Evolutionary conservation across 805 yeast genomes (phyloP), one percentile per base, ranked within the genome.

Genomic region (Phaffomyces thermotolerans): DNA sequence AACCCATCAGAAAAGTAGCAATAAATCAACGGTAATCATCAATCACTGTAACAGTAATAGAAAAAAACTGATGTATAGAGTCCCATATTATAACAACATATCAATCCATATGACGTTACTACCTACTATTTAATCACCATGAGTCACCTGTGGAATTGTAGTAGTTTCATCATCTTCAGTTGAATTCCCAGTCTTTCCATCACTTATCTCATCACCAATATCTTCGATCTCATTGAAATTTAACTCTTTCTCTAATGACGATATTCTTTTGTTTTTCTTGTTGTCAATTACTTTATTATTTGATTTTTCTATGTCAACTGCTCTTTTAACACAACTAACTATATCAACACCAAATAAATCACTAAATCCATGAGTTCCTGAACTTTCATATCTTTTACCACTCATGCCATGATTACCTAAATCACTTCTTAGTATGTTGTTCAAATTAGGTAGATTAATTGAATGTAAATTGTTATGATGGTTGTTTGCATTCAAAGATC

Each of bases 311-410:
- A 50, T 52, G 36, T 63, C 70, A 33, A 66, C 68, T 7, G 75
- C 77, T n/a, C 76, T 58, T 45, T 67, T 60, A 6, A 72, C 69
- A 22, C 72, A 74, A 34, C 75, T 66, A 49, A 75, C 71, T 30
- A 76, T 65, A 54, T 77, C 82, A 39, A 77, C 79, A 9, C 82
- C 82, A 58, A 76, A 76, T 34, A 76, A 68, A 54, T 77, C 79
- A 39, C 48, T 43, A 34, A 42, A 46, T 3, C 56, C 55, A 37
- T 46, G 49, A 8, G 41, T n/a, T 0, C 44, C 37, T 2, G 55
- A 42, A 30, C 42, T 45, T 39, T 54, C 54, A 44, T 44, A 47
- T 34, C 25, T 40, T n/a, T 29, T 40, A 6, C 34, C 25, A 10
- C 25, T 40, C 15, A 20, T 40, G 6, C 34, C 25, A 3, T 27